Evolutionary conservation across 2,329 filamentous ascomycete species (phyloP).

Genomic region (Arthrobotrys pseudoclavata): DNA sequence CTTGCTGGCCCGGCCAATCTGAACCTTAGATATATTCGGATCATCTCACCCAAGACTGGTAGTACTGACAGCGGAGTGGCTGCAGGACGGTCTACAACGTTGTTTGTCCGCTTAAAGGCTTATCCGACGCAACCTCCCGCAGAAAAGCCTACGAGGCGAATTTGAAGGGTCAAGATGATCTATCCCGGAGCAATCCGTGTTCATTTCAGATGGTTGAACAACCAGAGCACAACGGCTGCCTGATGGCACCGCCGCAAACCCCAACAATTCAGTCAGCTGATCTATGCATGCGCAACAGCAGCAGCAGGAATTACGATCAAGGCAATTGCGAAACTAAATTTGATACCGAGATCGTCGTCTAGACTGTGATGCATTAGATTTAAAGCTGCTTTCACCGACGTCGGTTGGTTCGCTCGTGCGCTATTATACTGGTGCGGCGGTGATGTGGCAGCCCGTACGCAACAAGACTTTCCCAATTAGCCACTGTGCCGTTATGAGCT

Average conservation of each 20-base stretch:
- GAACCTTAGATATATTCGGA: constrained; percentile 52
- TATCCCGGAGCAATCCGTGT: constrained; percentile 50
- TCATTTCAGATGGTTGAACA: constrained; percentile 59
- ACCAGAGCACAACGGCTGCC: constrained; percentile 44
- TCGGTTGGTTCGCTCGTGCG: background rate
- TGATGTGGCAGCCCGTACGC: constrained; percentile 8
- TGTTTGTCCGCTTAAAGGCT: constrained; percentile 58
- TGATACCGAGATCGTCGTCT: constrained; percentile 25
- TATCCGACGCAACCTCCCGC: constrained; percentile 58
- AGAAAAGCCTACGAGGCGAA: constrained; percentile 48
- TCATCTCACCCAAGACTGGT: constrained; percentile 53
- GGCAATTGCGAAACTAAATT: background rate
- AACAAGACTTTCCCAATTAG: constrained; percentile 7
- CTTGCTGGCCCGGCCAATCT: constrained; percentile 25
- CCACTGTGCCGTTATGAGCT: constrained; percentile 8
- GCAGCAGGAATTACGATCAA: constrained; percentile 15
- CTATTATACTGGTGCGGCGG: constrained; percentile 2
- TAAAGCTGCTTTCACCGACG: constrained; percentile 4
- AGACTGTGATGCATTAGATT: constrained; percentile 1
- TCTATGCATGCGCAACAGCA: constrained; percentile 10
- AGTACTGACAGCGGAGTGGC: constrained; percentile 60
- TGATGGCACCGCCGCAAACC: constrained; percentile 42
- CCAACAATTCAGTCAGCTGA: constrained; percentile 53
- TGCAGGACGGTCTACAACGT: constrained; percentile 57
- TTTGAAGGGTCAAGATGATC: constrained; percentile 51